Base-by-base conservation (phyloP, 768 basidiomycete species). In the Boletus tomentosulus region DNA sequence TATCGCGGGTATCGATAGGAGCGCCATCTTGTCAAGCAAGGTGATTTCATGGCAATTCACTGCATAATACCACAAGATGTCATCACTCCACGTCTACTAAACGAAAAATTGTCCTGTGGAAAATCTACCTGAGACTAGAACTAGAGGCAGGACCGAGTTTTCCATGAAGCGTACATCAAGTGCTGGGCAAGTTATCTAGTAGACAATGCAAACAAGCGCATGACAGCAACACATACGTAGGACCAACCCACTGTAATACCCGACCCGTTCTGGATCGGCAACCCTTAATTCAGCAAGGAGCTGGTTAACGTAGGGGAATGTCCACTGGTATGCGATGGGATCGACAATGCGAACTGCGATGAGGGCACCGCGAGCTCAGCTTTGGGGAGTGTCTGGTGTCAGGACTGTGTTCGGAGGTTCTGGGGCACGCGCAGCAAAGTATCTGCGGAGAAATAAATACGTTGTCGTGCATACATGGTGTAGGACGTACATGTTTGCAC, bases 261-360 rank as follows among this genome's bases (percentile, higher is more conserved):
- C 86, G 19, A 85, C 78, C 53, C 74, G 73, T 13, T 80, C 80
- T 4, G 77, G 77, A 57, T 82, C 74, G 15, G 82, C 80, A 30
- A 85, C 61, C 50, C 76, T 69, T 1, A 86, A 67, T 37, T 75
- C 74, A 11, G 71, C 72, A 48, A 87, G 77, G 66, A 86, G 78
- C 63, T 86, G 75, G 58, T 87, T 86, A 53, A 87, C 76, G 59
- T 85, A 87, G 2, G 86, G 85, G 49, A 78, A 78, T 34, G 87
- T 77, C 58, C 85, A 81, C 1, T 78, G 77, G 68, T 81, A 83
- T 5, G 78, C 76, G 19, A 87, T 73, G 15, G 84, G 82, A 56
- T 85, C 84, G 41, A 77, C 75, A 12, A 86, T 70, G 39, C 84
- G 71, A 7, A 81, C 73, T 34, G 73, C 59, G 53, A 82, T 28